phyloP scores from a whole-genome alignment of 2,329 filamentous ascomycete genomes.

The Paracamarosporium sp. region DNA sequence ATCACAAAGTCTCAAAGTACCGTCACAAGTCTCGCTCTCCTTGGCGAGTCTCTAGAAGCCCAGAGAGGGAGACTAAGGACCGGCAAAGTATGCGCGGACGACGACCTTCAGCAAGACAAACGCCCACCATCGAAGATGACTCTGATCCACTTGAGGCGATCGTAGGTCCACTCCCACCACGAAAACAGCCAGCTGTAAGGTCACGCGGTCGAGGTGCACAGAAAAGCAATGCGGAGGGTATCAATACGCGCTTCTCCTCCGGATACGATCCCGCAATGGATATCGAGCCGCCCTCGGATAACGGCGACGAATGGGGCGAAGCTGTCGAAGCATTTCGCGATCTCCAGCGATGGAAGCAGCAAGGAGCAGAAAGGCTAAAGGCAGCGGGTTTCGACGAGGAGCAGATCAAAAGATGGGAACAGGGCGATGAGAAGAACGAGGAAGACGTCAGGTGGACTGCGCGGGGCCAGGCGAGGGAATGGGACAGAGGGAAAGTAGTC shows the following conservation, averaged over 20 bases:
- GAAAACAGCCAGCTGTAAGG: conserved; percentile 51
- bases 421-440: conserved; percentile 65
- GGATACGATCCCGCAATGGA: conserved; percentile 67
- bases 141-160: conserved; percentile 79
- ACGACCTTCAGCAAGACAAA: conserved; percentile 9
- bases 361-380: conserved; percentile 76
- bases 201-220: conserved; percentile 39
- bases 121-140: conserved; percentile 35
- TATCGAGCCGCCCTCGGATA: conserved; percentile 56
- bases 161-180: conserved; percentile 74
- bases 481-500: conserved; percentile 70
- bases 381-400: conserved; percentile 80
- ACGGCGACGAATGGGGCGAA: conserved; percentile 77
- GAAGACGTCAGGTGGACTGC: conserved; percentile 77
- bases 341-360: conserved; percentile 77
- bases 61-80: neutral
- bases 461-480: conserved; percentile 70
- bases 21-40: conserved; percentile 23
- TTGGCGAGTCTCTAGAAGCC: conserved; percentile 3
- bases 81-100: conserved; percentile 1
- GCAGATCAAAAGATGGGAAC: conserved; percentile 76
- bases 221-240: conserved; percentile 57
- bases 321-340: conserved; percentile 80
- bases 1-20: conserved; percentile 15
- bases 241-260: conserved; percentile 80